Base-by-base conservation (phyloP, 768 basidiomycete species). In the Trametes coccinea region DNA sequence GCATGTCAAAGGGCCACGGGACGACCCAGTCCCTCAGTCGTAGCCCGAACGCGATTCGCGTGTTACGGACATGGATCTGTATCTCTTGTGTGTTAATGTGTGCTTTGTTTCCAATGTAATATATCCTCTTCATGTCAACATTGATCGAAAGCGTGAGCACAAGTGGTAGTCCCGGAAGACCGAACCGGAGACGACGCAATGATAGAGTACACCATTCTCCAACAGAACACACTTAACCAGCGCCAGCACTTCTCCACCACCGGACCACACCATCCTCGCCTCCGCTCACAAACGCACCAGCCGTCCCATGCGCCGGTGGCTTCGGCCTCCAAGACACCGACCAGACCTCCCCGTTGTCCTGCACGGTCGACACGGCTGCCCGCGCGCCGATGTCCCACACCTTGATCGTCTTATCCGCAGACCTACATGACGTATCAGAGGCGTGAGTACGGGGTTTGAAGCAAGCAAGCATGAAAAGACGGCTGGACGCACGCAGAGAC, bases 301-400 rank as follows among this genome's bases (percentile, higher is more conserved):
- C 81, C 1, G 79, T 79, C 0, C 83, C 84, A 8, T 75, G 69
- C 1, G 81, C 77, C 3, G 88, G 74, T 16, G 83, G 79, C 67
- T 79, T 83, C 5, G 89, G 90, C 40, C 86, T 78, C 92, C 92
- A 93, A 5, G 88, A 85, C 2, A 93, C 89, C 13, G 84, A 80
- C 92, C 92, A 94, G 1, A 94, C 89, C 67, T 93, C 91, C 22
- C 88, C 88, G 1, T 83, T 83, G 56, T 93, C 91, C 70, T 89
- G 84, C 5, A 89, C 78, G 0, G 90, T 93, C 22, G 87, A 90
- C 17, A 93, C 90, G 10, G 85, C 84, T 0, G 86, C 77, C 5
- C 90, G 85, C 5, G 90, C 82, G 3, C 80, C 82, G 54, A 93
- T 81, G 67, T 95, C 93, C 93, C 93, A 95, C 7, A 94, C 84